A percentile compares a stretch with the other conserved stretches of the same genome.
These are phyloP conservation scores for Salmacisia buchloeana DNA, from an alignment of 1,284 basidiomycete species.

Conservation along the genomic window DNA sequence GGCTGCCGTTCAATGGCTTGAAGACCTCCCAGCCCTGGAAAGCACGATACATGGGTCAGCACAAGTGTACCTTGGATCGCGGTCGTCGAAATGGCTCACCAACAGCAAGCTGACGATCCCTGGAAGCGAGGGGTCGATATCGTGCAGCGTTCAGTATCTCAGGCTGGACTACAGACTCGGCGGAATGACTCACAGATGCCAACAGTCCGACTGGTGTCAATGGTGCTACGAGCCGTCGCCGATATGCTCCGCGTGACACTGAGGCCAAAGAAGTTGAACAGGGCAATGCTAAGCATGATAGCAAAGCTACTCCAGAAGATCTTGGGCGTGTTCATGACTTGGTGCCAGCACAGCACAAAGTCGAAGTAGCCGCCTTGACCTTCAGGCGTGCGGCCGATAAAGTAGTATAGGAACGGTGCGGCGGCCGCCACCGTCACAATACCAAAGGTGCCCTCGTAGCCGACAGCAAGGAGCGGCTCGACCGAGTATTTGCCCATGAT, in stretches of 20 bases:
- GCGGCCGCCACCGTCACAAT: slow-evolving; percentile 67
- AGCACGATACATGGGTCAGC: neutral
- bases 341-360: slow-evolving; percentile 78
- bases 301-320: slow-evolving; percentile 73
- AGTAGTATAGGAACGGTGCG: slow-evolving; percentile 65
- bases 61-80: neutral
- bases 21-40: slow-evolving; percentile 78
- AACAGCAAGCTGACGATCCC: slow-evolving; percentile 35
- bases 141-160: neutral
- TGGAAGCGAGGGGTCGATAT: neutral
- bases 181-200: slow-evolving; percentile 60
- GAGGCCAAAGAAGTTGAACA: slow-evolving; percentile 94
- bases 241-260: slow-evolving; percentile 67
- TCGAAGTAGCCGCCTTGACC: slow-evolving; percentile 80
- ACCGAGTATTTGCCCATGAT: slow-evolving; percentile 83
- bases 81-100: neutral
- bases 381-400: slow-evolving; percentile 54
- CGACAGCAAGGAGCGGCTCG: slow-evolving; percentile 85
- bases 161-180: neutral
- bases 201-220: slow-evolving; percentile 92
- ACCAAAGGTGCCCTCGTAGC: slow-evolving; percentile 90
- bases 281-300: slow-evolving; percentile 61
- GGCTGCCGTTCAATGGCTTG: slow-evolving; percentile 70
- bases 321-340: slow-evolving; percentile 72
- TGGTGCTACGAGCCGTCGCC: slow-evolving; percentile 57